Evolutionary conservation across 2,329 filamentous ascomycete genomes (phyloP).

Genomic region (Sporothrix mexicana): DNA sequence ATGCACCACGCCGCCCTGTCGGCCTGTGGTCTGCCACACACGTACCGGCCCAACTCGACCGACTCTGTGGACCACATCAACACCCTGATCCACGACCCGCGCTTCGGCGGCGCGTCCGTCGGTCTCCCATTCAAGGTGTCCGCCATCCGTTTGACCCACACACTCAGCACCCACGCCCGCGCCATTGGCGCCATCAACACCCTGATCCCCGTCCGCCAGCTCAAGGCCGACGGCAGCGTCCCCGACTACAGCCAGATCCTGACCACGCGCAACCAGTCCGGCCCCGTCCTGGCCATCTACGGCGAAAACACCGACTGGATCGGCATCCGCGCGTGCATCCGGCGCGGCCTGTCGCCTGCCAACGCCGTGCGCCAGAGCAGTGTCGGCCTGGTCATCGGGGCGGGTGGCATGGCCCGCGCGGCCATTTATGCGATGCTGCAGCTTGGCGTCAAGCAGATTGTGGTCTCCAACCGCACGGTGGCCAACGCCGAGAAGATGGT

Average conservation of each 20-base stretch:
- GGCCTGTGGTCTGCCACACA: constrained; percentile 70
- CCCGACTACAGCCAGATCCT: constrained; percentile 50
- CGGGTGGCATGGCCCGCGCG: constrained; percentile 74
- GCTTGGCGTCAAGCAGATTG: constrained; percentile 73
- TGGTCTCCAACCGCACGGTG: constrained; percentile 71
- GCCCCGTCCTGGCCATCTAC: constrained; percentile 66
- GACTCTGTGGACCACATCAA: constrained; percentile 65
- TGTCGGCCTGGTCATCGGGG: constrained; percentile 63
- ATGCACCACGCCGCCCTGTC: constrained; percentile 75
- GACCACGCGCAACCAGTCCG: constrained; percentile 63
- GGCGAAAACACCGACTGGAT: constrained; percentile 56
- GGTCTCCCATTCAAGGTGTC: constrained; percentile 73
- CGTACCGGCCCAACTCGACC: constrained; percentile 66
- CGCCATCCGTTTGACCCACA: constrained; percentile 66
- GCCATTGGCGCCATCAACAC: constrained; percentile 77
- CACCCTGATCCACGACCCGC: constrained; percentile 60
- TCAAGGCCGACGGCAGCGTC: constrained; percentile 42
- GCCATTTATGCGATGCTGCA: constrained; percentile 75
- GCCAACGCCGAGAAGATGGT: constrained; percentile 67
- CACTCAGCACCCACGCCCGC: constrained; percentile 69
- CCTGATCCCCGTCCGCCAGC: constrained; percentile 67
- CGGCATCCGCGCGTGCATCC: constrained; percentile 59
- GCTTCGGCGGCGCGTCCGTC: constrained; percentile 70
- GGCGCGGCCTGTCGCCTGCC: constrained; percentile 69
- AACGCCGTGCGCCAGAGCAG: constrained; percentile 62